Percentiles rank a stretch among this genome's conserved stretches.
phyloP scores from a whole-genome alignment of 2,329 filamentous ascomycete species.

The Diaporthe sp. region DNA sequence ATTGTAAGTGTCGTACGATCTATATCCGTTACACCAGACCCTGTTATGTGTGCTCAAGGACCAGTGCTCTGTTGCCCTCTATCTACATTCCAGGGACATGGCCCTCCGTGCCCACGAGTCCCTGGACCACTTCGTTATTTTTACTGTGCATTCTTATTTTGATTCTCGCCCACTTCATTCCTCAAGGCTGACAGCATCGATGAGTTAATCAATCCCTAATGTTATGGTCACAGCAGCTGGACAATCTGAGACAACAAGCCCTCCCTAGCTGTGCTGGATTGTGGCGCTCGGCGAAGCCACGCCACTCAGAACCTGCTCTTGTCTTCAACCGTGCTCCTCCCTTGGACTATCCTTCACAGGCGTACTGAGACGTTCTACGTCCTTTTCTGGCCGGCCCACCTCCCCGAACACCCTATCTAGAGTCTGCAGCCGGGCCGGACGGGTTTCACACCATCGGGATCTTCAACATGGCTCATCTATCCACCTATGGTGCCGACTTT shows the following conservation, averaged over 20 bases:
- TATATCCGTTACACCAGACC: not conserved
- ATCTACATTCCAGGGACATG: not conserved
- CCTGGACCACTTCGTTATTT: not conserved
- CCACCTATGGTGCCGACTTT: slow-evolving; percentile 53
- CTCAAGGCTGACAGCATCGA: not conserved
- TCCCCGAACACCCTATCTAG: not conserved
- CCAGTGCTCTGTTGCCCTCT: not conserved
- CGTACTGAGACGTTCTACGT: not conserved
- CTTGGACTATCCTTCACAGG: not conserved
- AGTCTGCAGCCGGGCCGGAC: not conserved
- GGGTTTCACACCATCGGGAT: not conserved
- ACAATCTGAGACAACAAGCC: slow-evolving; percentile 11
- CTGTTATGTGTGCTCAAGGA: not conserved
- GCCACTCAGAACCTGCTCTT: not conserved
- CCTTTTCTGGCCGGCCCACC: not conserved
- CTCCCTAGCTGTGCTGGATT: slow-evolving; percentile 11
- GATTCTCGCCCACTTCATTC: not conserved
- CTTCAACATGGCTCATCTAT: slow-evolving; percentile 52
- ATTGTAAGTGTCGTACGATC: not conserved
- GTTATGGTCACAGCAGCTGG: not conserved
- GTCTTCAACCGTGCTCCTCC: not conserved
- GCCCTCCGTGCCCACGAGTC: not conserved
- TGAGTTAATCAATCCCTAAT: not conserved
- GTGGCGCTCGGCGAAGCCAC: not conserved
- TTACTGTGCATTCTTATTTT: not conserved